Evolutionary conservation across 164 flowering plant species (phyloP).

Genomic region (Annona squamosa): DNA sequence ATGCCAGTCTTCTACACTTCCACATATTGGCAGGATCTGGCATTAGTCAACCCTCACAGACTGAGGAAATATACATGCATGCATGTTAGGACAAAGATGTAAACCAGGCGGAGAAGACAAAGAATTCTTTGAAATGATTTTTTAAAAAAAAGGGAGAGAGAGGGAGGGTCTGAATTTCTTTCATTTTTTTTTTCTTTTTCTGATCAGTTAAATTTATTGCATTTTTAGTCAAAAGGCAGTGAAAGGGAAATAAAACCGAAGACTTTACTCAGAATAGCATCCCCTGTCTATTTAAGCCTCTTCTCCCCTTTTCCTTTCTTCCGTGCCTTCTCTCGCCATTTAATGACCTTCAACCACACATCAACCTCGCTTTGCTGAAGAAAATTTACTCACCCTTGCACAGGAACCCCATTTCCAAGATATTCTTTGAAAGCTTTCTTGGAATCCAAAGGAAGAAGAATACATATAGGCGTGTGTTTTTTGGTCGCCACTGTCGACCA

Average conservation of each 20-base stretch:
- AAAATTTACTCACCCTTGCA: background rate
- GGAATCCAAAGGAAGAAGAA: background rate
- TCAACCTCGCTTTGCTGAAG: slow-evolving; percentile 1
- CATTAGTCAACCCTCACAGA: background rate
- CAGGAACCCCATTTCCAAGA: background rate
- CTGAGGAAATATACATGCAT: background rate
- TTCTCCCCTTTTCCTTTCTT: slow-evolving; percentile 1
- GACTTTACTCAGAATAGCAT: slow-evolving; percentile 10
- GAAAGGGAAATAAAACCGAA: slow-evolving; percentile 31
- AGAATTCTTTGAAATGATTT: background rate
- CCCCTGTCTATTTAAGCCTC: slow-evolving; percentile 5
- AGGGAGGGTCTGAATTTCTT: background rate
- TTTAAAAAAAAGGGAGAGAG: background rate
- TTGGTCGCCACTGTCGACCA: background rate
- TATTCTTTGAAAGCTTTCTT: background rate
- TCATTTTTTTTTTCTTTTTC: too few relatives aligned
- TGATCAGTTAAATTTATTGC: background rate
- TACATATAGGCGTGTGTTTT: background rate
- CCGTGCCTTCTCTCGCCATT: slow-evolving; percentile 7
- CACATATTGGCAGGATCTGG: background rate
- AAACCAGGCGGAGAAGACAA: slow-evolving; percentile 21
- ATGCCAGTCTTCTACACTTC: background rate
- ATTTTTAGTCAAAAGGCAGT: slow-evolving; percentile 10
- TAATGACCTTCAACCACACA: slow-evolving; percentile 11
- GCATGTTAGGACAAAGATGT: slow-evolving; percentile 9